These are phyloP conservation scores for Venturia aucupariae DNA, from an alignment of 2,329 filamentous ascomycete genomes.

Conservation along the genomic window DNA sequence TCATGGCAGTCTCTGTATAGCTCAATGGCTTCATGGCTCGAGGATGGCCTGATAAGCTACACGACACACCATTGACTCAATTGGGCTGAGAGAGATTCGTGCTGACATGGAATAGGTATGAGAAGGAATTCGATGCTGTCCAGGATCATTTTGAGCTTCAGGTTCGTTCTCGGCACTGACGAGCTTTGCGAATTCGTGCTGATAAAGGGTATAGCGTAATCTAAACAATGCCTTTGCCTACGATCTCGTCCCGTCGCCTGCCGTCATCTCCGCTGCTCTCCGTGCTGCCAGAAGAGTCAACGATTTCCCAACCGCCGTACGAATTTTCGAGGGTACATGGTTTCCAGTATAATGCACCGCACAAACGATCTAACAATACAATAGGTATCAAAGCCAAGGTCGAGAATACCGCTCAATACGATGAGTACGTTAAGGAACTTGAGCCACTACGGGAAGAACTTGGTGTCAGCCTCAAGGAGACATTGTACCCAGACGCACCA, in stretches of 20 bases:
- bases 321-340: slow-evolving; percentile 88
- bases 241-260: slow-evolving; percentile 93
- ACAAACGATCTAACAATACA: slow-evolving; percentile 5
- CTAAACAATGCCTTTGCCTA: slow-evolving; percentile 99
- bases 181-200: background rate
- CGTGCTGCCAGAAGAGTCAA: slow-evolving; percentile 93
- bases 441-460: slow-evolving; percentile 89
- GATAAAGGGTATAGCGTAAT: slow-evolving; percentile 58
- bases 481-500: slow-evolving; percentile 63
- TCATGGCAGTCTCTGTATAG: slow-evolving; percentile 12
- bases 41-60: slow-evolving; percentile 15
- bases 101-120: slow-evolving; percentile 57
- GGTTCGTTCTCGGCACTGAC: slow-evolving; percentile 36
- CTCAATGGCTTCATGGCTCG: slow-evolving; percentile 14
- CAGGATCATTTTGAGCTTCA: slow-evolving; percentile 99
- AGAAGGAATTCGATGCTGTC: slow-evolving; percentile 97
- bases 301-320: slow-evolving; percentile 95
- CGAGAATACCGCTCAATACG: slow-evolving; percentile 95
- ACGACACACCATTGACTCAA: slow-evolving; percentile 1
- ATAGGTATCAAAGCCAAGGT: slow-evolving; percentile 97
- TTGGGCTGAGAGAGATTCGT: slow-evolving; percentile 14
- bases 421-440: slow-evolving; percentile 91
- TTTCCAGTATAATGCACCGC: background rate
- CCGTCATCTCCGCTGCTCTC: slow-evolving; percentile 83
- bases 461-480: slow-evolving; percentile 83